Conservation (phyloP, 192 early-diverging fungal genomes). For the Backusella tarrabulga region DNA sequence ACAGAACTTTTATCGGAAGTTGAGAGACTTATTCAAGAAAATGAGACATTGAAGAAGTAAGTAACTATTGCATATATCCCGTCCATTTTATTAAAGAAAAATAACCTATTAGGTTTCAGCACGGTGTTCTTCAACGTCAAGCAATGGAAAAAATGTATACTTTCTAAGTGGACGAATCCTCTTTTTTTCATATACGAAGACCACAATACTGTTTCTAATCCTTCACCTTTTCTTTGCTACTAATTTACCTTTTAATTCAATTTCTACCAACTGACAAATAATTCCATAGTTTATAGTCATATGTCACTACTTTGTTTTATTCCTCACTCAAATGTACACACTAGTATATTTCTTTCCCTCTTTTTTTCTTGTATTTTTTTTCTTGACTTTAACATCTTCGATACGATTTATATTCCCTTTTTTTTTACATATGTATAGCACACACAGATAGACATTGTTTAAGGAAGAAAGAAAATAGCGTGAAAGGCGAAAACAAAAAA, state of each 20-base stretch:
- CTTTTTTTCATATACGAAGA: not conserved
- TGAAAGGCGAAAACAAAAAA: not conserved
- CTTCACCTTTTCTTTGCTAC: not conserved
- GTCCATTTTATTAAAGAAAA: not conserved
- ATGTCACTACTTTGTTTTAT: not conserved
- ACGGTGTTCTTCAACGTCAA: constrained; percentile 36
- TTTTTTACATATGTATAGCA: constrained; percentile 16
- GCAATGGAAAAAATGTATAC: constrained; percentile 44
- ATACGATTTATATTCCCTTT: not conserved
- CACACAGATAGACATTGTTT: not conserved
- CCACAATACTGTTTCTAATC: not conserved
- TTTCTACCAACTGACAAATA: not conserved
- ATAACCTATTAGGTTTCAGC: constrained; percentile 29
- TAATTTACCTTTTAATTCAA: not conserved
- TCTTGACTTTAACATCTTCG: not conserved
- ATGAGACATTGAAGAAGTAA: constrained; percentile 31
- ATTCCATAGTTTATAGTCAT: not conserved
- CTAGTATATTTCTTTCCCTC: not conserved
- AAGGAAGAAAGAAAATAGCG: not conserved
- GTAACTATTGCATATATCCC: not conserved
- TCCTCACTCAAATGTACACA: not conserved
- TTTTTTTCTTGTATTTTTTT: constrained; percentile 14
- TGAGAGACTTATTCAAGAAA: constrained; percentile 30
- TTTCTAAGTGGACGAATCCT: constrained; percentile 12
- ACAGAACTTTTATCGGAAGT: constrained; percentile 34